These are phyloP conservation scores for Colletotrichum acutatum DNA, from an alignment of 2,329 filamentous ascomycete species.

Conservation along the genomic window DNA sequence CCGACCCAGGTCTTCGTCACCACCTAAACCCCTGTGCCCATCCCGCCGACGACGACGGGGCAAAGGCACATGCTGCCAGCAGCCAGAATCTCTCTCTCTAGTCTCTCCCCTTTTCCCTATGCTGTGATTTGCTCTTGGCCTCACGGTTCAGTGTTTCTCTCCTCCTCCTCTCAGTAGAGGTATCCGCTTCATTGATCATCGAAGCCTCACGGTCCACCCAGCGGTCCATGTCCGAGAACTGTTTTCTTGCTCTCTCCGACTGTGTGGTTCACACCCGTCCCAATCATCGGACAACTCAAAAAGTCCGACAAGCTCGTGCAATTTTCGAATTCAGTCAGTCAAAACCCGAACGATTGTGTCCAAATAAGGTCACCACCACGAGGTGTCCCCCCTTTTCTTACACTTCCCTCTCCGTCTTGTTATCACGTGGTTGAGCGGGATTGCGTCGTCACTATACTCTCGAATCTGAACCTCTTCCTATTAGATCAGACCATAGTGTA, in stretches of 20 bases:
- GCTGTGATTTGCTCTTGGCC: not conserved
- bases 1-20: not conserved
- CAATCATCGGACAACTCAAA: not conserved
- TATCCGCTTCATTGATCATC: not conserved
- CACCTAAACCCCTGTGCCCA: not conserved
- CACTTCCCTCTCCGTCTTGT: not conserved
- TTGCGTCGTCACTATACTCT: not conserved
- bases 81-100: not conserved
- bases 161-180: not conserved
- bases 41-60: not conserved
- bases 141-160: not conserved
- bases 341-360: not conserved
- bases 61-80: too few relatives aligned
- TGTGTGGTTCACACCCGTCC: not conserved
- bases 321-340: too few relatives aligned
- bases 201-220: not conserved
- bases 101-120: not conserved
- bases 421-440: not conserved
- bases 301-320: not conserved
- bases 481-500: too few relatives aligned
- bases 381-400: not conserved
- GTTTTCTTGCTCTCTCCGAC: not conserved
- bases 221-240: not conserved
- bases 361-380: not conserved
- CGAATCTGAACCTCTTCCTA: too few relatives aligned